Conservation (phyloP, 495 filamentous ascomycete genomes). For the Sphaerosporella brunnea region DNA sequence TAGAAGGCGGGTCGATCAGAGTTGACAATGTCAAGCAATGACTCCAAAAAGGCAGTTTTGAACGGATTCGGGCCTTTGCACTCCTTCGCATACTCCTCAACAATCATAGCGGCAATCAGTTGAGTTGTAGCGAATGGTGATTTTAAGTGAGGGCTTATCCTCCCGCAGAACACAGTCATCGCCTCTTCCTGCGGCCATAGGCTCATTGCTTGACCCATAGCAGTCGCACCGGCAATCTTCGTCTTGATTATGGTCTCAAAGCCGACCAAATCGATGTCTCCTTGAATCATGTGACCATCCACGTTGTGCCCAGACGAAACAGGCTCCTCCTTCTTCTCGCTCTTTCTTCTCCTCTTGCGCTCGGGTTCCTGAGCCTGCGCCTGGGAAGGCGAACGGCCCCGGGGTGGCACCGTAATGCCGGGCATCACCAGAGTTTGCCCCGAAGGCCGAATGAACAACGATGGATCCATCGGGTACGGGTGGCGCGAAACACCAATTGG, state of each 20-base stretch:
- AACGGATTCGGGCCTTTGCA: conserved; percentile 30
- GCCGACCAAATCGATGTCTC: conserved; percentile 86
- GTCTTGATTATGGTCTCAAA: conserved; percentile 73
- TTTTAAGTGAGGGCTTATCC: conserved; percentile 43
- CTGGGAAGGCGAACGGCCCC: conserved; percentile 42
- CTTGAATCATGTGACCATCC: conserved; percentile 93
- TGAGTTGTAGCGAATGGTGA: conserved; percentile 70
- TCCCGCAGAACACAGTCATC: conserved; percentile 36
- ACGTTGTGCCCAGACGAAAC: conserved; percentile 67
- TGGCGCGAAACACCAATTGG: conserved; percentile 81
- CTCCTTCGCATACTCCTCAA: conserved; percentile 68
- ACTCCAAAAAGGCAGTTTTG: conserved; percentile 34
- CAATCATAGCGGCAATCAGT: conserved; percentile 60
- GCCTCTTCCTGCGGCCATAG: conserved; percentile 34
- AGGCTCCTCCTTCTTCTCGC: conserved; percentile 61
- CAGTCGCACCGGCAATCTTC: conserved; percentile 66
- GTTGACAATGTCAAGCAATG: conserved; percentile 57
- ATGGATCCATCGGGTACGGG: conserved; percentile 74
- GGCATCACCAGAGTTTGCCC: conserved; percentile 53
- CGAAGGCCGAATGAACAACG: conserved; percentile 85
- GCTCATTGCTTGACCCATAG: conserved; percentile 60
- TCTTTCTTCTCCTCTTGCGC: conserved; percentile 60
- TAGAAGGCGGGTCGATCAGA: conserved; percentile 64
- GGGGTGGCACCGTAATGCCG: conserved; percentile 30
- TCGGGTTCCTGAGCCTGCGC: conserved; percentile 31